Evolutionary conservation across 768 basidiomycete species (phyloP).

Genomic region (Sutorius australiensis): DNA sequence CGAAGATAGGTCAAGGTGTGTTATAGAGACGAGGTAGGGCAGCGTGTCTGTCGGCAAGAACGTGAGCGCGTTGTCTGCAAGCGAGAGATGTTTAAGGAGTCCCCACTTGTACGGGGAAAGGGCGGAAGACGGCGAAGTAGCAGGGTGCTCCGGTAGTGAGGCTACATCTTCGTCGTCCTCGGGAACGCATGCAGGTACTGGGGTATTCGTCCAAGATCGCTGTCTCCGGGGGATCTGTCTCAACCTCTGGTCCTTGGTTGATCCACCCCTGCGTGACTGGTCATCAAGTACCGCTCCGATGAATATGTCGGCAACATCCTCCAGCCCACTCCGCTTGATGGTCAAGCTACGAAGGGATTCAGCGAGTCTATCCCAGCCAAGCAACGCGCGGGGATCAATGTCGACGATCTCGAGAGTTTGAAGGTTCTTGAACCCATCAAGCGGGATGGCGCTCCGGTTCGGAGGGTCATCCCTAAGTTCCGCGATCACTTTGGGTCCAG

Average conservation of each 20-base stretch:
- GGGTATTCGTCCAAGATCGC: conserved; percentile 46
- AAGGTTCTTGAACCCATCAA: conserved; percentile 83
- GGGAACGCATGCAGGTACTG: conserved; percentile 54
- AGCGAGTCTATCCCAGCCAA: conserved; percentile 81
- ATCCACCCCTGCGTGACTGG: conserved; percentile 58
- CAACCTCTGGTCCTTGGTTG: conserved; percentile 42
- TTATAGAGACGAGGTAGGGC: conserved; percentile 66
- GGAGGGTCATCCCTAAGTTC: conserved; percentile 70
- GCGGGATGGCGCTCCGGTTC: conserved; percentile 70
- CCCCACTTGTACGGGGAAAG: conserved; percentile 69
- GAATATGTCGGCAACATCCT: conserved; percentile 76
- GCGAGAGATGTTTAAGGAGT: conserved; percentile 68
- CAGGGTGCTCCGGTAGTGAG: conserved; percentile 16
- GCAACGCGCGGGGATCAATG: conserved; percentile 74
- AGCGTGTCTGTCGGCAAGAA: conserved; percentile 70
- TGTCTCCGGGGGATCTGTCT: conserved; percentile 44
- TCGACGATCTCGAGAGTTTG: conserved; percentile 71
- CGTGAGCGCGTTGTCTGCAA: conserved; percentile 78
- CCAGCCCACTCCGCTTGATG: conserved; percentile 73
- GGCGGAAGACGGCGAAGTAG: conserved; percentile 29
- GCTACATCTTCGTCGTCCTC: conserved; percentile 41
- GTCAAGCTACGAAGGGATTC: conserved; percentile 70
- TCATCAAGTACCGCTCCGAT: conserved; percentile 76
- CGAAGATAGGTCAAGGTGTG: conserved; percentile 84
- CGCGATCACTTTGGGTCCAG: conserved; percentile 59